A percentile compares a stretch with the other conserved stretches of the same genome.
Conservation (phyloP, 177 flowering plant species). For the Vitis hybrid region DNA sequence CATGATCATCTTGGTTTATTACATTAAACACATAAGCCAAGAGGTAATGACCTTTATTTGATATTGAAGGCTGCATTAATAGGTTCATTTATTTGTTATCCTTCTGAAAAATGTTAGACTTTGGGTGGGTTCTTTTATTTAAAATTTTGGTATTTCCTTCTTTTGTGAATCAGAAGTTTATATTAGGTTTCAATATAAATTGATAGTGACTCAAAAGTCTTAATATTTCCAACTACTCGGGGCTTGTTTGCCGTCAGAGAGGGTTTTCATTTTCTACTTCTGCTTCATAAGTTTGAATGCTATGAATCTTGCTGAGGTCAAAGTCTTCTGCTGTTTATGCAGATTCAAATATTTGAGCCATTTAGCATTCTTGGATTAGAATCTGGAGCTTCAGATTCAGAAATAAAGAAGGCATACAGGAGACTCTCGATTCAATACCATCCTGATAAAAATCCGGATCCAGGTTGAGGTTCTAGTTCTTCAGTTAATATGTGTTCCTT, state of each 20-base stretch:
- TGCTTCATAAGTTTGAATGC: conserved; percentile 5
- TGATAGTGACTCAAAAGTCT: no score
- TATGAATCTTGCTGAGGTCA: background rate
- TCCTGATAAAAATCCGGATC: conserved; percentile 99
- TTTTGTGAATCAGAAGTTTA: no score
- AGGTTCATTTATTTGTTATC: background rate
- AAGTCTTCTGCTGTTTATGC: conserved; percentile 7
- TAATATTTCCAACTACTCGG: no score
- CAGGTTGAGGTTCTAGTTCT: conserved; percentile 59
- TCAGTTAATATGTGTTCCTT: conserved; percentile 7
- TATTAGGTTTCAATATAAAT: no score
- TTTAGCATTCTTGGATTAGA: conserved; percentile 83
- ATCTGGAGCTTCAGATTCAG: conserved; percentile 83
- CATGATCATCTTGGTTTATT: conserved; percentile 72
- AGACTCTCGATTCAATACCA: conserved; percentile 90
- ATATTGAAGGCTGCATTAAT: background rate
- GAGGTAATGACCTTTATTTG: conserved; percentile 50
- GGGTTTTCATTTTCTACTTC: background rate
- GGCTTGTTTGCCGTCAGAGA: no score
- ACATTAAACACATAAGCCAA: conserved; percentile 69
- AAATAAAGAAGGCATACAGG: conserved; percentile 91
- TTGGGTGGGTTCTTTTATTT: no score
- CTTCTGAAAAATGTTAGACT: background rate
- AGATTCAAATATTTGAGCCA: conserved; percentile 92
- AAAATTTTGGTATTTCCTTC: no score